Base-by-base conservation (phyloP, 2,329 filamentous ascomycete species). In the Fusarium succisae region DNA sequence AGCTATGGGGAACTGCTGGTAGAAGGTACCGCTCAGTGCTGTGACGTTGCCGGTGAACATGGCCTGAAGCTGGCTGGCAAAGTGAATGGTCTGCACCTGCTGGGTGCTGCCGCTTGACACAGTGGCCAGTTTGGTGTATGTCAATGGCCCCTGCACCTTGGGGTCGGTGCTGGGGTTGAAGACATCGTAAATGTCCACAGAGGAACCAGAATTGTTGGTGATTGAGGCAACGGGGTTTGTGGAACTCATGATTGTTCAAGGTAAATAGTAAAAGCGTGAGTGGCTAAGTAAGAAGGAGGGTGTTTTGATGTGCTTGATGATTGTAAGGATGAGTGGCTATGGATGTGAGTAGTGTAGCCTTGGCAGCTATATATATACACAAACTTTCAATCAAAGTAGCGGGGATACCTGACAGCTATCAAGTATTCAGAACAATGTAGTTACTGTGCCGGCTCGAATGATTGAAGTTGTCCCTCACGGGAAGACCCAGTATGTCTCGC, bases 131-230 rank as follows among this genome's bases (percentile, higher is more conserved):
- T 30, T 20, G 14, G 38, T 62, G 50, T 62, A 62, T 10, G 30
- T 44, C 30, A 62, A 37, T 2, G 50, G n/a, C 24, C 38, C 59
- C 3, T 22, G 30, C 1, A 17, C 9, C 12, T n/a, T 44, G 3
- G 59, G 38, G 24, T 55, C 38, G 8, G 58, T 61, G 48, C n/a
- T 56, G 1, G 58, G 58, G 1, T 62, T 43, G 50, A 56, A 56
- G 10, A 62, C 59, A 57, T 62, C 50, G 38, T 62, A 62, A 5
- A 62, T 56, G 24, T 62, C 59, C 3, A 62, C 38, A 44, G 32
- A 26, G 10, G 5, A 8, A 26, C 30, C 39, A 5, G 22, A 45
- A 24, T 37, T 62, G 30, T 62, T 62, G 50, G 38, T 62, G 18
- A 62, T 30, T 30, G 50, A 28, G 30, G 59, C 30, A 22, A 37